Base-by-base conservation (phyloP, 768 basidiomycete species). In the Myochromella boudieri region DNA sequence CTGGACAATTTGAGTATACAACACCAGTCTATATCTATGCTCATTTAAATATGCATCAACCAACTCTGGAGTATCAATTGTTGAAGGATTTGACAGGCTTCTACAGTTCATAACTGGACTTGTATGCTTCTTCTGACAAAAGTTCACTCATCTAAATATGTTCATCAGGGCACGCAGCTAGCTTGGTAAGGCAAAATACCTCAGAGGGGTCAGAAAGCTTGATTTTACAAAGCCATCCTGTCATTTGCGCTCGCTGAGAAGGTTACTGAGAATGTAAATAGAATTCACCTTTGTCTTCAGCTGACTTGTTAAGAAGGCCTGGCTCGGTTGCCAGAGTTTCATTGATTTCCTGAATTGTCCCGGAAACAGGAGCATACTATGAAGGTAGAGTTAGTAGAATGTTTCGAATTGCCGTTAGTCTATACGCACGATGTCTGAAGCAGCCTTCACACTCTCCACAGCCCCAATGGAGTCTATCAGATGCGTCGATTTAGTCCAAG, bases 161-260 rank as follows among this genome's bases (percentile, higher is more conserved):
- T 46, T 38, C 28, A 17, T 34, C 10, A 46, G 12, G 43, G 21
- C 48, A 25, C 39, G 42, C 28, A 6, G 40, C 22, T 6, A 31
- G 6, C 31, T 31, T 38, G 8, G 14, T 48, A 75, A 7, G 15
- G 7, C 26, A 46, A 11, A 37, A 31, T 64, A 93, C 90, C 79
- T 98, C 90, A 1, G 75, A 66, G 4, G 86, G 84, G 48, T 89
- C 68, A 17, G 87, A 79, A 36, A 97, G 66, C 64, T 86, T 82
- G 59, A 99, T 85, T 75, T 91, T 95, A 82, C 87, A 94, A 37
- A 99, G 81, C 95, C 95, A 99, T 46, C 95, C 95, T 97, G 36
- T 15, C 25, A 37, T 22, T n/a, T 22, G 27, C 29, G 4, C 21
- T 32, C 4, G 14, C 14, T 34, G 20, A 47, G 26, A 46, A 37